These are phyloP conservation scores for Lachancea nothofagi DNA, from an alignment of 805 yeast genomes.

Conservation along the genomic window DNA sequence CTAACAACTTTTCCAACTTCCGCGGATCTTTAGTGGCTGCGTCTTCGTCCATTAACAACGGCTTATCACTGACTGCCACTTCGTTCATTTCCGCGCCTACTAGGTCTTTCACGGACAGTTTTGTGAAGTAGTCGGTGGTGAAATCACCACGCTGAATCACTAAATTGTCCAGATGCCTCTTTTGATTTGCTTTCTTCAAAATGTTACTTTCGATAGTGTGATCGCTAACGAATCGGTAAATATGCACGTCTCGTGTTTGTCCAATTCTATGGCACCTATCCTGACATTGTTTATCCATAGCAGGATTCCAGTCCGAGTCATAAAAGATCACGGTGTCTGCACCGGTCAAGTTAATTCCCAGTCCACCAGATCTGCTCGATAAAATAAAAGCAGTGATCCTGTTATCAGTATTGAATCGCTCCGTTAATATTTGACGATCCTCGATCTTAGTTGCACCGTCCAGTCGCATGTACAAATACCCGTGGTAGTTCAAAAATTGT, in stretches of 20 bases:
- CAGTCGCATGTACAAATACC: constrained; percentile 86
- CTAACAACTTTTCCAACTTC: constrained; percentile 56
- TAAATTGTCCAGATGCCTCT: constrained; percentile 86
- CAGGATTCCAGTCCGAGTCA: constrained; percentile 99
- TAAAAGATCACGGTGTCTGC: constrained; percentile 98
- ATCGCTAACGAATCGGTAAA: constrained; percentile 92
- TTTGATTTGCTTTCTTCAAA: constrained; percentile 88
- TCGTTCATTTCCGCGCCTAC: constrained; percentile 48
- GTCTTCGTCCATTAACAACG: constrained; percentile 29
- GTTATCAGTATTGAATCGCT: constrained; percentile 81
- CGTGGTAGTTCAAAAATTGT: constrained; percentile 88
- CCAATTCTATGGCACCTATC: constrained; percentile 99
- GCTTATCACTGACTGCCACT: constrained; percentile 35
- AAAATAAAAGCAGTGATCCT: constrained; percentile 85
- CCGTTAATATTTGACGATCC: constrained; percentile 91
- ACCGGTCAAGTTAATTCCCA: constrained; percentile 95
- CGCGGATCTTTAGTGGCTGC: constrained; percentile 34
- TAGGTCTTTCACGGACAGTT: constrained; percentile 77
- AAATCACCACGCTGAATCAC: constrained; percentile 97
- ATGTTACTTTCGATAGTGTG: constrained; percentile 95
- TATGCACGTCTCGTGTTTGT: constrained; percentile 95
- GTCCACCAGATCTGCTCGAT: constrained; percentile 95
- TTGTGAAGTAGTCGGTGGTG: constrained; percentile 92
- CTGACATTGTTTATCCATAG: constrained; percentile 99
- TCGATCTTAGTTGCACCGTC: constrained; percentile 98